Base-by-base conservation (phyloP, 2,329 filamentous ascomycete species). In the Diaporthe amygdali region DNA sequence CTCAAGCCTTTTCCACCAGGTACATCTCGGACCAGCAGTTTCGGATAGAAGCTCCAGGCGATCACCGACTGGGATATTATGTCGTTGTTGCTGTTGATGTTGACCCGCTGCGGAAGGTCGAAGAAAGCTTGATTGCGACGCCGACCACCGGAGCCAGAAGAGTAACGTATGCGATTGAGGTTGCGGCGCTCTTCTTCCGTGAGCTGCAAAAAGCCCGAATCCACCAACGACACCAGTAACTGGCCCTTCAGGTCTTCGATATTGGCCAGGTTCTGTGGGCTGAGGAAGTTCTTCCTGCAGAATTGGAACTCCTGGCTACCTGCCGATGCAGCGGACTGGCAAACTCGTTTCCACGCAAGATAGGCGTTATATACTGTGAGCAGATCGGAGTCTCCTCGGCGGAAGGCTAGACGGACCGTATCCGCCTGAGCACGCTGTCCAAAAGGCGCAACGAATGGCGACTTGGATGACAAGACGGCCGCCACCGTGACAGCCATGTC, bases 171-270 rank as follows among this genome's bases (percentile, higher is more conserved):
- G 78, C 90, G 88, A 75, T 91, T 92, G 7, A 98, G 86, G 1
- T 88, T 84, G 41, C 87, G 85, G 55, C 93, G 89, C 79, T 98
- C 95, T 2, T 92, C 90, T 0, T 90, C 85, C 0, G 93, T 93
- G 2, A 98, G 85, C 14, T 88, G 89, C 7, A 98, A 83, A 74
- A 98, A 93, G 0, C 94, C 94, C 0, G 95, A 94, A 76, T 98
- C 96, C 8, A 92, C 93, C 1, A 99, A 87, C 0, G 94, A 93
- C 2, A 94, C 91, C 1, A 98, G 86, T 0, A 99, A 89, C 77
- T 99, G 96, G 8, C 93, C 93, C 81, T 98, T 99, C 67, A 98
- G 88, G 76, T 99, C 96, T 80, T 99, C 96, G 74, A 99, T 97
- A 74, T 96, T 97, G 56, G 91, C 87, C 5, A 99, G 87, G 4